Conservation (phyloP, 768 basidiomycete species). For the Collybiopsis luxurians region DNA sequence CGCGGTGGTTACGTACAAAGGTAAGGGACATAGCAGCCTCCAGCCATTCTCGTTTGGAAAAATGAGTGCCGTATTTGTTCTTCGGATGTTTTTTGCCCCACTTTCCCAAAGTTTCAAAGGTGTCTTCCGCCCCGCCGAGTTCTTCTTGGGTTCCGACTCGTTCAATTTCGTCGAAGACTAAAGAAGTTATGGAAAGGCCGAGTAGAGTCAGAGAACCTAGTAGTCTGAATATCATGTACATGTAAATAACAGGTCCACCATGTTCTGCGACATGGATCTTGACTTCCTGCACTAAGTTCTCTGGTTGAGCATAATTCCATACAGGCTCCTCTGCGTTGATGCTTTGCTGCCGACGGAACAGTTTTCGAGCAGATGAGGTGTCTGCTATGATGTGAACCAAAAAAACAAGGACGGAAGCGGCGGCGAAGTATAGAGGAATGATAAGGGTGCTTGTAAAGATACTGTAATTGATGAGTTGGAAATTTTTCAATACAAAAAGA, state of each 20-base stretch:
- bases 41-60: constrained; percentile 25
- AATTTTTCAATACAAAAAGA: no score
- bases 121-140: background rate
- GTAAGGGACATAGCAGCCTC: constrained; percentile 28
- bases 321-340: constrained; percentile 11
- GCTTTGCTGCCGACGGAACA: constrained; percentile 3
- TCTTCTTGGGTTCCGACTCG: background rate
- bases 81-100: constrained; percentile 26
- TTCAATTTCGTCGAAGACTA: constrained; percentile 29
- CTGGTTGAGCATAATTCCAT: constrained; percentile 16
- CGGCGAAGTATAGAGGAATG: constrained; percentile 34
- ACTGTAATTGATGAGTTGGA: background rate
- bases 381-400: constrained; percentile 24
- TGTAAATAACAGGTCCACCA: constrained; percentile 47
- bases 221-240: constrained; percentile 44
- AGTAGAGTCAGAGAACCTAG: constrained; percentile 46
- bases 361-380: constrained; percentile 11
- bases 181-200: constrained; percentile 43
- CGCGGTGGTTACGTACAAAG: constrained; percentile 21
- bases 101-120: constrained; percentile 13
- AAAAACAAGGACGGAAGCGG: constrained; percentile 31
- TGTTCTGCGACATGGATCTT: constrained; percentile 37
- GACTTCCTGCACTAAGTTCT: constrained; percentile 31
- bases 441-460: constrained; percentile 24
- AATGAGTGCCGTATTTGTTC: constrained; percentile 12